Base-by-base conservation (phyloP, 2,329 filamentous ascomycete species). In the Colletotrichum sp. region DNA sequence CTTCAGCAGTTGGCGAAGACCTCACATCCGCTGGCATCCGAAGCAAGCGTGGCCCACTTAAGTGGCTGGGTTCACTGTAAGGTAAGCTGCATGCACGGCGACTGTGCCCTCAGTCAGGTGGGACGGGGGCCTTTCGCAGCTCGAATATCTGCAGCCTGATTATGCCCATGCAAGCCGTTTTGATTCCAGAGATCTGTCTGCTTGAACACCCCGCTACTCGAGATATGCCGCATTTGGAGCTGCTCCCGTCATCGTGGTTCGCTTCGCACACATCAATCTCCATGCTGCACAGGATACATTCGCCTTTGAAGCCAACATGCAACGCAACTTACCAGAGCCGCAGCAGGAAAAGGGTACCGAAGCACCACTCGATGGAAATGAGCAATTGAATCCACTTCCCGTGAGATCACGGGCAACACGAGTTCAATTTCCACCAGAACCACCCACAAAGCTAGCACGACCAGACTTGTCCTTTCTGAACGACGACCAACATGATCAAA, bases 261-360 rank as follows among this genome's bases (percentile, higher is more conserved):
- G 10, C 18, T 44, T 44, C 39, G 18, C 16, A 44, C 4, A 49
- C 0, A 13, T 44, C 8, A n/a, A n/a, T n/a, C 39, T 49, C 7
- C 5, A 6, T 49, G 18, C 9, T 7, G 39, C 18, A 21, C 39
- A 0, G 3, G 2, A 49, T 21, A 49, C 9, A 12, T 12, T 21
- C 9, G 5, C 18, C 39, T 49, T n/a, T 2, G 18, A 12, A 49
- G n/a, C 44, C 44, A 49, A 49, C 3, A 49, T 49, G 44, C 16
- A 21, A 21, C 0, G 3, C 1, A 21, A 21, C 18, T 7, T 2
- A 3, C 9, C 8, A 10, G 44, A 1, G 6, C 44, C 3, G 9
- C 18, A n/a, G 18, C 44, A 2, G 18, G 44, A 12, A 9, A 12
- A 49, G 10, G 4, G 2, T 3, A 3, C 44, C 7, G 44, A 49